Percentiles rank a stretch among this genome's conserved stretches.
These are phyloP conservation scores for Tetradesmus obliquus DNA, from an alignment of 139 green algal genomes.

Conservation along the genomic window DNA sequence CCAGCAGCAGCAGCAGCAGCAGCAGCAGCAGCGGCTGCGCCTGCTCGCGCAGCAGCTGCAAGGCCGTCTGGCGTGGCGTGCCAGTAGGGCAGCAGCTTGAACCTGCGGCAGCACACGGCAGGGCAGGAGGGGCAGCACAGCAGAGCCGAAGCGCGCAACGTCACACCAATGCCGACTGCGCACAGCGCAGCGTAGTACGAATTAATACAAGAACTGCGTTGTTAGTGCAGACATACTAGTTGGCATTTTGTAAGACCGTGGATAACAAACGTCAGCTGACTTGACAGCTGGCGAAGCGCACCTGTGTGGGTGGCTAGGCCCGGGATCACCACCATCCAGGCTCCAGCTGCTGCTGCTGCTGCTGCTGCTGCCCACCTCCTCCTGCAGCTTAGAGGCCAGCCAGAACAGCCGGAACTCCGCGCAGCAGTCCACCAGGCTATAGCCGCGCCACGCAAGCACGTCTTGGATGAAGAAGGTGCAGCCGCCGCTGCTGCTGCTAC, in stretches of 20 bases:
- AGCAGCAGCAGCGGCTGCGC: not conserved
- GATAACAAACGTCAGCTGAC: not conserved
- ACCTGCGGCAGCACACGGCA: constrained; percentile 43
- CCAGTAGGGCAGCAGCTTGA: constrained; percentile 48
- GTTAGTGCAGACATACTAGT: no score
- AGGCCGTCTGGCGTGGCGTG: constrained; percentile 62
- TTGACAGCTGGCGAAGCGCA: not conserved
- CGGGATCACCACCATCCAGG: not conserved
- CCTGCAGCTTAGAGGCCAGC: constrained; percentile 50
- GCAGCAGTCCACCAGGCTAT: constrained; percentile 83
- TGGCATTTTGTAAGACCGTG: no score
- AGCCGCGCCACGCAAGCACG: constrained; percentile 90
- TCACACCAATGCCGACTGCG: not conserved
- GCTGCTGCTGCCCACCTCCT: constrained; percentile 27
- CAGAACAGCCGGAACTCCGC: constrained; percentile 85
- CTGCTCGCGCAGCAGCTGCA: constrained; percentile 40
- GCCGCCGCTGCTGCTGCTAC: not conserved
- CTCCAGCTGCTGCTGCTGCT: constrained; percentile 34
- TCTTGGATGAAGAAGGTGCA: constrained; percentile 79
- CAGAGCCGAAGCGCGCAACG: no score
- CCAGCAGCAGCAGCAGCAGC: not conserved
- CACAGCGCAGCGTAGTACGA: no score
- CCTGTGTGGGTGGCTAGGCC: constrained; percentile 7
- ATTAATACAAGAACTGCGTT: no score
- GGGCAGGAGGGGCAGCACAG: not conserved